Conservation (phyloP, 75 land plant species). For the Cunninghamia lanceolata region DNA sequence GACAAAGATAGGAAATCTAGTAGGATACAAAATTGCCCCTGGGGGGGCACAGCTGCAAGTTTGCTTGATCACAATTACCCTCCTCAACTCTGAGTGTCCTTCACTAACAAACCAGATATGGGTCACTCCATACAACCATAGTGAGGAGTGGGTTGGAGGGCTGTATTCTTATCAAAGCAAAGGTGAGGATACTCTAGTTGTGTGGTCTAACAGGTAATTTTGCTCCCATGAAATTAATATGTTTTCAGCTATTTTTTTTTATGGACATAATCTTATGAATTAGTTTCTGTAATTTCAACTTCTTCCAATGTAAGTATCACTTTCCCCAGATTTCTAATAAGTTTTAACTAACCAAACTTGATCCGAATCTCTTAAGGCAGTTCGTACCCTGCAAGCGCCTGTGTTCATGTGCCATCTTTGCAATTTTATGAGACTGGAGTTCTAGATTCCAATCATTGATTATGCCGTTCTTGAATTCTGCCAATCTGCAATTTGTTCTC, state of each 20-base stretch:
- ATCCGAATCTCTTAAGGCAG: too few relatives aligned
- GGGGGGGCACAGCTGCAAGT: conserved; percentile 69
- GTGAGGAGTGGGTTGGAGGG: conserved; percentile 75
- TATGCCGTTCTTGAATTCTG: too few relatives aligned
- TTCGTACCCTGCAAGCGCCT: too few relatives aligned
- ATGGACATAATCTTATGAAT: not conserved
- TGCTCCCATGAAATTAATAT: not conserved
- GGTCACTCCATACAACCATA: conserved; percentile 51
- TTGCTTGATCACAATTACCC: conserved; percentile 65
- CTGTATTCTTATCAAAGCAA: conserved; percentile 51
- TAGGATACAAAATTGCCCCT: too few relatives aligned
- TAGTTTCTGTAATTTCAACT: not conserved
- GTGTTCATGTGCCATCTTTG: too few relatives aligned
- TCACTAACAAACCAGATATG: conserved; percentile 76
- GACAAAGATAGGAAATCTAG: too few relatives aligned
- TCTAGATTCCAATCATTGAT: too few relatives aligned
- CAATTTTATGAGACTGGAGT: too few relatives aligned
- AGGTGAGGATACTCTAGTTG: conserved; percentile 67
- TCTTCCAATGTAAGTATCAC: not conserved
- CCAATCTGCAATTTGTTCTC: too few relatives aligned
- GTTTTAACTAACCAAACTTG: not conserved
- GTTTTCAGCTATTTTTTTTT: not conserved
- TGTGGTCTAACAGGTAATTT: conserved; percentile 30
- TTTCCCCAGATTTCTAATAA: not conserved
- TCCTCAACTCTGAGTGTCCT: conserved; percentile 71